Base-by-base conservation (phyloP, 2,329 filamentous ascomycete genomes). In the Salinomyces thailandicus region DNA sequence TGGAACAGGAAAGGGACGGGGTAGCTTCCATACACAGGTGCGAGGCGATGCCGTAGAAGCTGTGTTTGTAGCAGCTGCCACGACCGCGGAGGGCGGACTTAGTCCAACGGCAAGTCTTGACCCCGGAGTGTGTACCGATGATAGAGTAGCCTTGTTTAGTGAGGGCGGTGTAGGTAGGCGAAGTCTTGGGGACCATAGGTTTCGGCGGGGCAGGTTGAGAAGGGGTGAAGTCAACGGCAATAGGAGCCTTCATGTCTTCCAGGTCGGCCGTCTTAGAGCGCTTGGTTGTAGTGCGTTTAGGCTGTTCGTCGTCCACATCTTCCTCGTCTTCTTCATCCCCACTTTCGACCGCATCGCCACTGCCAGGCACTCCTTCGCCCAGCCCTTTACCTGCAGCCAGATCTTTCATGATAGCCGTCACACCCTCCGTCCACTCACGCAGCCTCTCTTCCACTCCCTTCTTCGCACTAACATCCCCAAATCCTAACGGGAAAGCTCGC, bases 21-120 rank as follows among this genome's bases (percentile, higher is more conserved):
- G 89, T 96, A 2, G 89, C 89, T 63, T 98, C 89, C 91, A 98
- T 98, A 62, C 89, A 98, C 43, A 93, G 81, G 56, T 98, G 91
- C 0, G 87, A 95, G 46, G 82, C 77, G 60, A 98, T 98, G 33
- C 89, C 89, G 61, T 98, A 98, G 61, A 98, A 93, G 0, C 85
- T 93, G 62, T 78, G 95, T 57, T 98, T 96, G 71, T 98, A 98
- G 67, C 89, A 98, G 16, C 85, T 93, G 4, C 89, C 91, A 27
- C 89, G 80, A 9, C 89, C 89, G 26, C 89, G 83, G 1, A 96
- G 77, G 7, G 89, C 89, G 1, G 87, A 95, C 63, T 98, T 98
- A 7, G 91, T 96, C 89, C 89, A 98, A 19, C 91, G 84, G 58
- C 89, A 98, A 52, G 95, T 94, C 62, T 96, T 96, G 47, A 96